Evolutionary conservation across 2,329 filamentous ascomycete species (phyloP), one percentile per base, ranked within the genome.

Genomic region (Aspergillus neoniger): DNA sequence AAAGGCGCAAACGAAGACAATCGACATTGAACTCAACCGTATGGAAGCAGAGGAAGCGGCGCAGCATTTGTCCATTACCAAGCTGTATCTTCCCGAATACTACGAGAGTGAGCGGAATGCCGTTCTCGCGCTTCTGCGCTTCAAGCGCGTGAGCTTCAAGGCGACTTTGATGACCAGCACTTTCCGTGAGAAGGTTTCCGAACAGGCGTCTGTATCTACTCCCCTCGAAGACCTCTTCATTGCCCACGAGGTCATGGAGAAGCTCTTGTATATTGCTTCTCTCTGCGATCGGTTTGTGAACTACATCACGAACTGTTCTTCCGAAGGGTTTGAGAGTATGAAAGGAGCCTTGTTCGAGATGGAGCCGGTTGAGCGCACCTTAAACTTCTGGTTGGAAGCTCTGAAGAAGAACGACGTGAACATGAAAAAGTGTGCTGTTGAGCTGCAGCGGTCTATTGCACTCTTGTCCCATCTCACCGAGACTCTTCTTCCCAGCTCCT

Each of bases 1-100:
- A 43, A 96, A 96, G 80, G 90, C 94, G 2, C 94, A 96, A 74
- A 88, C 91, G 70, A 98, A 96, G 80, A 92, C 92, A 0, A 96
- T 99, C 63, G 93, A 97, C 67, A 83, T 97, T 30, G 93, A 98
- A 74, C 81, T 98, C 59, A 86, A 90, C 56, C 89, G 90, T 59
- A 85, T 98, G 72, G 92, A 96, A 69, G 92, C 93, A 0, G 89
- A 96, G 69, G 92, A 98, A 79, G 91, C 92, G 2, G 84, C 88
- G 41, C 91, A 97, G 72, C 93, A 98, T 70, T 83, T 99, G 28
- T 86, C 88, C 17, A 96, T 99, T 67, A 85, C 97, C 65, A 91
- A 92, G 76, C 79, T 95, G 10, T 98, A 96, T 81, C 80, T 97
- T 48, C 92, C 93, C 0, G 92, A 96, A 63, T 89, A 86, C 19